These are phyloP conservation scores for Sporothrix brunneoviolacea DNA, from an alignment of 2,329 filamentous ascomycete species.

Conservation along the genomic window DNA sequence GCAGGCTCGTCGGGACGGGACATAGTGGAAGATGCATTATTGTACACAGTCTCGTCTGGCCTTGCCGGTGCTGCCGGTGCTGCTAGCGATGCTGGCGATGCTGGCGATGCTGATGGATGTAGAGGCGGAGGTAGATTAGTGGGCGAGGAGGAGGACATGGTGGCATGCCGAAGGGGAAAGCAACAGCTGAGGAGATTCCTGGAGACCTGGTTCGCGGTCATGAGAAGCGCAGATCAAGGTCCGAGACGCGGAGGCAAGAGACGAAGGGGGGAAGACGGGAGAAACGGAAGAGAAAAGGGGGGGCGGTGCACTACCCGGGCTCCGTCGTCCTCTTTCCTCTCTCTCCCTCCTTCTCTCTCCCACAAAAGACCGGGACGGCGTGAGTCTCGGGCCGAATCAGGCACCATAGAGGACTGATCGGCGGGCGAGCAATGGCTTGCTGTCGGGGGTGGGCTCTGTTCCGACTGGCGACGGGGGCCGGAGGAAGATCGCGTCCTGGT, in stretches of 20 bases:
- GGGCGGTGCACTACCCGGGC: too few species aligned
- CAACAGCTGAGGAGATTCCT: constrained; percentile 11
- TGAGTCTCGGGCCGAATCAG: too few species aligned
- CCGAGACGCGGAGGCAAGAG: background rate
- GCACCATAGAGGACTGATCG: too few species aligned
- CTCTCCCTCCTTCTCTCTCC: too few species aligned
- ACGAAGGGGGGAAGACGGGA: background rate
- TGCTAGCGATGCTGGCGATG: background rate
- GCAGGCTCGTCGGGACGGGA: background rate
- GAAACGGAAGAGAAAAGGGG: background rate
- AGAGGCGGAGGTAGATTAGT: background rate
- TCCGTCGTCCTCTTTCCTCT: too few species aligned
- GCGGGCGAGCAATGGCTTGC: too few species aligned
- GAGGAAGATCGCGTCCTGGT: too few species aligned
- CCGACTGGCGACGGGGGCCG: too few species aligned
- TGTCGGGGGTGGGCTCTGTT: too few species aligned
- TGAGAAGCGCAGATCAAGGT: background rate
- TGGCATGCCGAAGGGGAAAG: constrained; percentile 12
- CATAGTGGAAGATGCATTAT: background rate
- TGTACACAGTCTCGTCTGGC: background rate
- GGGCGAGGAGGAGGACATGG: constrained; percentile 6
- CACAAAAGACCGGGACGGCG: too few species aligned
- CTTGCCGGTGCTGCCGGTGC: background rate
- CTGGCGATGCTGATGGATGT: background rate
- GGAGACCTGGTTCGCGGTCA: background rate